Base-by-base conservation (phyloP, 1,139 yeast genomes). In the Suhomyces bolitotheri region DNA sequence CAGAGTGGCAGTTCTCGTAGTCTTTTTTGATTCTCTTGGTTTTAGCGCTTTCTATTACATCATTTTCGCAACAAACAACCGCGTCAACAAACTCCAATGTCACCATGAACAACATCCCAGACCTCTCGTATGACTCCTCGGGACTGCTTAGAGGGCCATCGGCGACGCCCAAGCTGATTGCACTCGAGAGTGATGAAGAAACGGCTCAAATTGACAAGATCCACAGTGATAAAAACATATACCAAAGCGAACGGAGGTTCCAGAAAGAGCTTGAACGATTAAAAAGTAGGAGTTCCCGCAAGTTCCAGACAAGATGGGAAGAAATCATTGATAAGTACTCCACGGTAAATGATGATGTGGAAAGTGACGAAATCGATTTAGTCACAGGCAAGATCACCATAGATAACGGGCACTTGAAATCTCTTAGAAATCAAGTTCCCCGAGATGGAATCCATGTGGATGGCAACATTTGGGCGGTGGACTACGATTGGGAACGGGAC, bases 301-400 rank as follows among this genome's bases (percentile, higher is more conserved):
- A 59, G 44, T 58, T 78, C 58, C 37, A 63, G 47, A 39, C 55
- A 41, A 60, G 68, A 41, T 82, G 89, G 88, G 65, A 69, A 16
- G 62, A 64, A 8, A 80, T 82, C 25, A 66, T 82, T 8, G 56
- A 66, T 4, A 76, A 72, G 50, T 81, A 81, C 50, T 73, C 80
- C 19, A 48, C 56, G 3, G 58, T 74, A n/a, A 72, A 70, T 32
- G 78, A 72, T 44, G 64, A 64, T 2, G 58, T 62, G 10, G 80
- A 78, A 42, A 82, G 86, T 33, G 90, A 83, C 52, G 71, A 80
- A 20, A 63, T 83, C n/a, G 86, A 83, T 50, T 51, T 83, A 19
- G 51, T 54, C 4, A 76, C 86, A 0, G 88, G 89, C 2, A 64
- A 70, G 34, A 72, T 83, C 5, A 54, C 78, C 3, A 71, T 63